A percentile compares a stretch with the other conserved stretches of the same genome.
Evolutionary conservation across 352 stramenopile genomes (phyloP).

Genomic region (Phytopythium mirpurense): DNA sequence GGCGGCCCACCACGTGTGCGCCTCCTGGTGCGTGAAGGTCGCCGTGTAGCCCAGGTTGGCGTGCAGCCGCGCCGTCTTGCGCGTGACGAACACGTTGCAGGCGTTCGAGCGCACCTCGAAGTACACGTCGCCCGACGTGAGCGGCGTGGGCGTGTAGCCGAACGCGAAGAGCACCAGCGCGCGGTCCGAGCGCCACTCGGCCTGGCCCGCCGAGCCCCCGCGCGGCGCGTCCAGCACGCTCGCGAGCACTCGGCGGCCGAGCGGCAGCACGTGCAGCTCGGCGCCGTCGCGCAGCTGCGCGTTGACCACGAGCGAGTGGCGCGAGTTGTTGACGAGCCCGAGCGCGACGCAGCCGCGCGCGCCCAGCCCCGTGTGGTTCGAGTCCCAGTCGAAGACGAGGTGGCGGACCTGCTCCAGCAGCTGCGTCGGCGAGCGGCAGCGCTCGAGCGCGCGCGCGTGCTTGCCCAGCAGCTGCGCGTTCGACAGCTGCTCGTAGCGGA

Average conservation of each 20-base stretch:
- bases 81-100: slow-evolving; percentile 76
- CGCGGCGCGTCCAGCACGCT: slow-evolving; percentile 27
- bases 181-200: slow-evolving; percentile 59
- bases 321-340: slow-evolving; percentile 75
- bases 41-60: slow-evolving; percentile 77
- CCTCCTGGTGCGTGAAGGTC: slow-evolving; percentile 80
- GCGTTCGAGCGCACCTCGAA: slow-evolving; percentile 81
- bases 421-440: slow-evolving; percentile 40
- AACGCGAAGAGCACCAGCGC: slow-evolving; percentile 75
- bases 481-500: slow-evolving; percentile 66
- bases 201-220: slow-evolving; percentile 11
- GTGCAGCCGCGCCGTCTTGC: slow-evolving; percentile 68
- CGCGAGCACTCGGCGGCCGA: slow-evolving; percentile 46
- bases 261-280: slow-evolving; percentile 59
- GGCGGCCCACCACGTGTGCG: slow-evolving; percentile 73
- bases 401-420: slow-evolving; percentile 67
- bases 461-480: slow-evolving; percentile 74
- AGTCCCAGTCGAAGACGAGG: slow-evolving; percentile 82
- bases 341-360: slow-evolving; percentile 71
- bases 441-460: slow-evolving; percentile 46
- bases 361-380: slow-evolving; percentile 77
- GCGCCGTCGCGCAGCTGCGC: slow-evolving; percentile 68
- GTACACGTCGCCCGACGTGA: slow-evolving; percentile 81
- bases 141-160: slow-evolving; percentile 77
- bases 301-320: slow-evolving; percentile 67